These are phyloP conservation scores for Wickerhamomyces bovis DNA, from an alignment of 805 yeast genomes.

Conservation along the genomic window DNA sequence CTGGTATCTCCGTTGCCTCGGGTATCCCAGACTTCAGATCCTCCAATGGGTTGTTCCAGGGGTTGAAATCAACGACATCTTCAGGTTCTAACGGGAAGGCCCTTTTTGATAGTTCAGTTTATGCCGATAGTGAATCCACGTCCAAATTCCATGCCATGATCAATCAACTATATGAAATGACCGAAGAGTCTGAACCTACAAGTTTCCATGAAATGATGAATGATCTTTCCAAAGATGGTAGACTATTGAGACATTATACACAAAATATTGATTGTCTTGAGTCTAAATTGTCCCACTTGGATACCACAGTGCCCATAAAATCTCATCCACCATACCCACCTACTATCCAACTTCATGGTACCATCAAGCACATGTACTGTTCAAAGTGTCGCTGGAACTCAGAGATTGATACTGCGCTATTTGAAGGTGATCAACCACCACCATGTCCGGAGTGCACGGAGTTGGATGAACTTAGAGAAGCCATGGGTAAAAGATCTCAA, in stretches of 20 bases:
- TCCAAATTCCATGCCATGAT: slow-evolving; percentile 70
- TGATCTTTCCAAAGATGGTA: slow-evolving; percentile 50
- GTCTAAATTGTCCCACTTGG: slow-evolving; percentile 42
- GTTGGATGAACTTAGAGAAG: slow-evolving; percentile 43
- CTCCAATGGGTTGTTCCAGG: slow-evolving; percentile 66
- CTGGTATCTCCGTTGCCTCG: slow-evolving; percentile 85
- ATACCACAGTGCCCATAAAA: slow-evolving; percentile 44
- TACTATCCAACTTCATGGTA: slow-evolving; percentile 82
- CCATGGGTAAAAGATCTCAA: slow-evolving; percentile 62
- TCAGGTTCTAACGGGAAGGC: slow-evolving; percentile 49
- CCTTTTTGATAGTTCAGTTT: slow-evolving; percentile 74
- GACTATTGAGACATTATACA: slow-evolving; percentile 71
- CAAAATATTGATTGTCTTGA: slow-evolving; percentile 88
- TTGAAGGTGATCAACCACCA: slow-evolving; percentile 40
- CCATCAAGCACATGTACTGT: slow-evolving; percentile 66
- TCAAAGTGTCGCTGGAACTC: slow-evolving; percentile 64
- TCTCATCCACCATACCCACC: slow-evolving; percentile 40
- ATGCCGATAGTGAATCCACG: slow-evolving; percentile 55
- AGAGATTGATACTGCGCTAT: slow-evolving; percentile 45
- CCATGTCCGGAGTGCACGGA: slow-evolving; percentile 64
- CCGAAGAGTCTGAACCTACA: slow-evolving; percentile 58
- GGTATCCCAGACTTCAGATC: slow-evolving; percentile 90
- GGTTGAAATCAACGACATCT: slow-evolving; percentile 35
- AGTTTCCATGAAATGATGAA: slow-evolving; percentile 65
- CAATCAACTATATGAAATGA: slow-evolving; percentile 50